Evolutionary conservation across 2,329 filamentous ascomycete species (phyloP).

Genomic region (Acrocalymma vagum): DNA sequence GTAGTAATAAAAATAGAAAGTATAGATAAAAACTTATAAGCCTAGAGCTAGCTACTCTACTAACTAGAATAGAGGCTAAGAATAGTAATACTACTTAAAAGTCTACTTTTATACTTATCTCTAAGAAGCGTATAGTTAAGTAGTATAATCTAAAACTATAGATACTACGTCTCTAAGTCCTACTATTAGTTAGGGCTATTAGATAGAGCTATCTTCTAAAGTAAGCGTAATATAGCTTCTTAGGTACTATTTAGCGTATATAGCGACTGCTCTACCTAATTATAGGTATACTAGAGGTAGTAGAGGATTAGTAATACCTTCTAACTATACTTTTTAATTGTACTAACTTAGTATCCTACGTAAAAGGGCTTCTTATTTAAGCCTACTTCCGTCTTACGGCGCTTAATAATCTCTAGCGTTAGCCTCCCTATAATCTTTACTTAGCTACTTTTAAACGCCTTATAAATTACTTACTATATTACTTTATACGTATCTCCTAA

Average conservation of each 20-base stretch:
- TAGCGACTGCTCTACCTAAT: neutral
- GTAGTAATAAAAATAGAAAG: conserved; percentile 4
- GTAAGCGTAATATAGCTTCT: neutral
- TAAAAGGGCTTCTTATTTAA: conserved; percentile 2
- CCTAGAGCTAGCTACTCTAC: neutral
- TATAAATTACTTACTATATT: neutral
- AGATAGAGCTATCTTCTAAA: too few species aligned
- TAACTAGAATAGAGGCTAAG: neutral
- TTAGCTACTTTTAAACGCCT: neutral
- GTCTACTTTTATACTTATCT: neutral
- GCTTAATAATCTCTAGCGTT: conserved; percentile 1
- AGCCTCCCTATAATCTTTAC: neutral
- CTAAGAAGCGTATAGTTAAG: neutral
- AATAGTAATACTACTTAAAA: neutral
- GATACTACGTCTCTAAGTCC: conserved; percentile 1
- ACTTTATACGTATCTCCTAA: neutral
- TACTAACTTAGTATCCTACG: neutral
- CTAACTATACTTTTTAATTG: neutral
- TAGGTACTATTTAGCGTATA: neutral
- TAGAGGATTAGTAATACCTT: neutral
- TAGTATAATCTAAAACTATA: neutral
- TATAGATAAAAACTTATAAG: neutral
- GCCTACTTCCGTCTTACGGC: neutral
- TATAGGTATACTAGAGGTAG: neutral
- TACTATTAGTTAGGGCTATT: too few species aligned